Base-by-base conservation (phyloP, 176 grass and related monocot genomes). In the Elymus sibiricus region DNA sequence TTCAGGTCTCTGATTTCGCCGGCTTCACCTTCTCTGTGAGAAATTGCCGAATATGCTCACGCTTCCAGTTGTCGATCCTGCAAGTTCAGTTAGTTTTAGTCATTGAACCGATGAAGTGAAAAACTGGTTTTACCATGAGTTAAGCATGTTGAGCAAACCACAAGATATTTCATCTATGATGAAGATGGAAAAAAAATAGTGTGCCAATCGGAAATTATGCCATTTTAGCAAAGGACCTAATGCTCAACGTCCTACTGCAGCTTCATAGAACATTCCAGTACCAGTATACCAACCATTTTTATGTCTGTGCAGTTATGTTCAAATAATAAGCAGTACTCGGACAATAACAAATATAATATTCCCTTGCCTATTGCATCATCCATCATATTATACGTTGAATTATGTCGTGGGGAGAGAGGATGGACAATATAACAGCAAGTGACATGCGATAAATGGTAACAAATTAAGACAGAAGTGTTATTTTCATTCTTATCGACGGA, bases 61-160 rank as follows among this genome's bases (percentile, higher is more conserved):
- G 85, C 61, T 99, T 99, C 97, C 97, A 99, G 70, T 99, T 99
- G 59, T 99, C 97, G 2, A 99, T 97, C 90, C 94, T 99, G 87
- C 90, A 79, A 83, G 61, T 39, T 90, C 58, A 66, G 29, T 42
- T 26, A 1, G 7, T 29, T 82, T 82, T 32, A 93, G 80, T 35
- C 78, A 76, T 25, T 39, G 27, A 32, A 28, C 4, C 5, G 7
- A 65, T 58, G n/a, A 77, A 73, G 63, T 7, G 11, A 25, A 47
- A 62, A 62, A 74, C 28, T 5, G 43, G 4, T 59, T 81, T 82
- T 74, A 80, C 7, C 58, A 65, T 24, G 10, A 61, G 79, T 56
- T 11, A 26, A 19, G 43, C 13, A 43, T 51, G 9, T 11, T 75
- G 11, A 42, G 71, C 21, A 70, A 79, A 76, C 0, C 26, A 9